Base-by-base conservation (phyloP, 352 stramenopile genomes). In the Phytophthora foliorum region DNA sequence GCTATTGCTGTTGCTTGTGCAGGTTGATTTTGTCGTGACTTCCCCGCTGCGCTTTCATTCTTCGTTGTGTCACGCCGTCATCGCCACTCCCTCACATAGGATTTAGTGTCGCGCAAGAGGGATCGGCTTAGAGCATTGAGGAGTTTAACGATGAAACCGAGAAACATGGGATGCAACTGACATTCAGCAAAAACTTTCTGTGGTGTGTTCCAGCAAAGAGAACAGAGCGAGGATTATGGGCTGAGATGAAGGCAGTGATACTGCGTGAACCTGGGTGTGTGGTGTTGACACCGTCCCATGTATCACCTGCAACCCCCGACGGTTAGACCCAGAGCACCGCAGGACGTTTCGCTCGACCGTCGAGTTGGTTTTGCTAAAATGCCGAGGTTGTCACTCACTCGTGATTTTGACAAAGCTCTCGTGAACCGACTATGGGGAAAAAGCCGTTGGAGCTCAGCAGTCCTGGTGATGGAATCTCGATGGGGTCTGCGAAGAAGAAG, bases 1-100 rank as follows among this genome's bases (percentile, higher is more conserved):
- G 57, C 22, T 49, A 4, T 39, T 51, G 25, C 19, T 52, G n/a
- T 75, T 32, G 24, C 31, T 53, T 53, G 5, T 45, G 16, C 50
- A 94, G 87, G 80, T 94, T 39, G 77, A 92, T 50, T 94, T 94
- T 57, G 85, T 92, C 8, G 49, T 85, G 45, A 56, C 66, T 11
- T 82, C 83, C 5, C 83, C 85, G 13, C 63, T 76, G 41, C 84
- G 85, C 21, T 79, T 78, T 4, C 83, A 81, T 53, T 93, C 87
- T 14, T 88, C 83, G 4, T 63, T 94, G 41, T 93, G 87, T n/a
- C 66, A 67, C n/a, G 79, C 82, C 6, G 53, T 80, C 22, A 58
- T 88, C 11, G 48, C 54, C 7, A 57, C 46, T 25, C 60, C 72
- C 34, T 76, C 57, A 8, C 50, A 65, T 36, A 61, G 67, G 53